Percentiles rank a stretch among this genome's conserved stretches.
Conservation (phyloP, 345 rosid species). For the Syzygium aromaticum region DNA sequence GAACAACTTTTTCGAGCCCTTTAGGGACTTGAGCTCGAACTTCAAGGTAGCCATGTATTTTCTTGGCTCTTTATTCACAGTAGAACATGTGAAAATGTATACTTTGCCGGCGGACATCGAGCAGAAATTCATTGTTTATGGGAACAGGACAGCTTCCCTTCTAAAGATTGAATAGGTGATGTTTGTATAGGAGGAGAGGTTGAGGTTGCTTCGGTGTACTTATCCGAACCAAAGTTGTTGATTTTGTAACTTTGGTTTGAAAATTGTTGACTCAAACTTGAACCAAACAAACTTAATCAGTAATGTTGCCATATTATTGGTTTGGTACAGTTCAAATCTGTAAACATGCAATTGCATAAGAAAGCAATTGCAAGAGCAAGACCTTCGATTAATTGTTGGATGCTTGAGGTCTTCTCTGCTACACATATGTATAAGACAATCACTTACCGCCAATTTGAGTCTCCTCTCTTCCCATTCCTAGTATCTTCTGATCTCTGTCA, state of each 20-base stretch:
- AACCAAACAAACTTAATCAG: background rate
- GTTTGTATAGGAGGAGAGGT: background rate
- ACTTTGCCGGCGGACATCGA: background rate
- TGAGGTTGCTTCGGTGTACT: background rate
- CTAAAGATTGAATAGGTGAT: background rate
- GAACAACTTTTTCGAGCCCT: background rate
- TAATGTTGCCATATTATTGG: background rate
- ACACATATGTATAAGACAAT: background rate
- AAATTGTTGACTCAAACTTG: background rate
- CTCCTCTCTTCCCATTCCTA: background rate
- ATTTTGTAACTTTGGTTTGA: background rate
- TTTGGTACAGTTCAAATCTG: background rate
- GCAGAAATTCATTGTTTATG: background rate
- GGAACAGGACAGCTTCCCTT: background rate
- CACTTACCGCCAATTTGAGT: background rate
- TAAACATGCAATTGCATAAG: background rate
- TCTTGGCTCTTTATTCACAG: background rate
- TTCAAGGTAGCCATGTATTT: background rate
- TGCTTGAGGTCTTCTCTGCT: background rate
- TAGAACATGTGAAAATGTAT: background rate
- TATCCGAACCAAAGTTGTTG: background rate
- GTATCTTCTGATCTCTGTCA: background rate
- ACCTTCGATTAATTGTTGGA: background rate
- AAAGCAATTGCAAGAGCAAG: background rate
- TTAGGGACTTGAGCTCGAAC: background rate